Evolutionary conservation across 73 alveolate species (phyloP).

Genomic region (Paramecium bursaria): DNA sequence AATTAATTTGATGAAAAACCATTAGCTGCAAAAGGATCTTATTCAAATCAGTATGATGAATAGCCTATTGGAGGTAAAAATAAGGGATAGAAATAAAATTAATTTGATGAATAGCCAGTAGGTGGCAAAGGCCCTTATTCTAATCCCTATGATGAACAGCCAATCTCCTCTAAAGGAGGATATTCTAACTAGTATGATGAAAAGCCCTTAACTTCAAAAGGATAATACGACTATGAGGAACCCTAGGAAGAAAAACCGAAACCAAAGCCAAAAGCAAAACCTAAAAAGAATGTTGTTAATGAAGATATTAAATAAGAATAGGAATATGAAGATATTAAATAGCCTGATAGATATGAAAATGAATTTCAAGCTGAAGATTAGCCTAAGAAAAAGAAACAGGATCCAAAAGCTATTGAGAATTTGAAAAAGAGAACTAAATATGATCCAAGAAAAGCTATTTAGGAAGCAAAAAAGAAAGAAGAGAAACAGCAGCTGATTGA

Average conservation of each 20-base stretch:
- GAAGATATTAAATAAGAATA: background rate
- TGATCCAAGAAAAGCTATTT: slow-evolving; percentile 71
- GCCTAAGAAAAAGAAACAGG: slow-evolving; percentile 13
- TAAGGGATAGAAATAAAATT: too few relatives aligned
- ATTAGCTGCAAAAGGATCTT: slow-evolving; percentile 28
- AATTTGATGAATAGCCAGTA: slow-evolving; percentile 16
- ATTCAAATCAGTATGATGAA: slow-evolving; percentile 6
- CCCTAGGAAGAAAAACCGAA: background rate
- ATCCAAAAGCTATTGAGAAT: slow-evolving; percentile 61
- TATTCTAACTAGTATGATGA: background rate
- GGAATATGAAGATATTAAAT: slow-evolving; percentile 11
- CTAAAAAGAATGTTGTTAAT: background rate
- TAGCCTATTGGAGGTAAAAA: slow-evolving; percentile 19
- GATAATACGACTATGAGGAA: background rate
- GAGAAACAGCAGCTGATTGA: slow-evolving; percentile 25
- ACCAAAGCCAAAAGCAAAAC: slow-evolving; percentile 1
- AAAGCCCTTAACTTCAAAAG: background rate
- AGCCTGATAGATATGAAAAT: background rate
- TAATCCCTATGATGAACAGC: slow-evolving; percentile 20
- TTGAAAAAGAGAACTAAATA: slow-evolving; percentile 69
- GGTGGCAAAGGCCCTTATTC: slow-evolving; percentile 32
- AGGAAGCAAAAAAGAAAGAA: slow-evolving; percentile 59
- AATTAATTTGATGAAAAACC: slow-evolving; percentile 63
- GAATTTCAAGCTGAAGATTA: background rate
- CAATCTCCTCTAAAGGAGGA: background rate